Evolutionary conservation across 2,329 filamentous ascomycete species (phyloP).

Genomic region (Aschersonia sp.): DNA sequence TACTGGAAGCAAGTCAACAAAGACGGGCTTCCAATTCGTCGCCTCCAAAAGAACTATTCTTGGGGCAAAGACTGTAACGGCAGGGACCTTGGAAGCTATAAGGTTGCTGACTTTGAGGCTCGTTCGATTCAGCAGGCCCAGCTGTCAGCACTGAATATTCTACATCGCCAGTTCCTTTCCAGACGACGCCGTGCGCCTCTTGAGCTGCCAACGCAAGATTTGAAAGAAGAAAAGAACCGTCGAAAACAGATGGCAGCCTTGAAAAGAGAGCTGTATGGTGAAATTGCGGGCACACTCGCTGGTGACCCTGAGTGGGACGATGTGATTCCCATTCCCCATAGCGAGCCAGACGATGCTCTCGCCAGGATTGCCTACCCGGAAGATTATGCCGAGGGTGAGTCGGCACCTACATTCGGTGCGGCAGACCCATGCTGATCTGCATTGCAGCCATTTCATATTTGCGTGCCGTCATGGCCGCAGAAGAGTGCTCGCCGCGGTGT

Average conservation of each 20-base stretch:
- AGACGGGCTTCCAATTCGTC: slow-evolving; percentile 32
- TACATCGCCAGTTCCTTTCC: slow-evolving; percentile 28
- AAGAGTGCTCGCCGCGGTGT: slow-evolving; percentile 69
- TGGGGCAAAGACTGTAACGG: slow-evolving; percentile 39
- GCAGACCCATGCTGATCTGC: neutral
- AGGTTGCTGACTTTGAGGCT: slow-evolving; percentile 28
- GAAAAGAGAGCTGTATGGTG: slow-evolving; percentile 37
- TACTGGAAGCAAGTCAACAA: slow-evolving; percentile 43
- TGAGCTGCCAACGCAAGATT: slow-evolving; percentile 22
- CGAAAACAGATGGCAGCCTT: slow-evolving; percentile 36
- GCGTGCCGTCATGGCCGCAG: slow-evolving; percentile 78
- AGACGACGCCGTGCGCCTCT: slow-evolving; percentile 17
- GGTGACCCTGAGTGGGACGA: slow-evolving; percentile 71
- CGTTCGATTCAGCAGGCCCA: slow-evolving; percentile 25
- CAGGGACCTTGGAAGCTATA: slow-evolving; percentile 32
- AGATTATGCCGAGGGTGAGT: slow-evolving; percentile 67
- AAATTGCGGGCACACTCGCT: slow-evolving; percentile 28
- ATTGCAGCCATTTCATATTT: slow-evolving; percentile 74
- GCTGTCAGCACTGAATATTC: slow-evolving; percentile 26
- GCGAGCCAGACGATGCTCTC: slow-evolving; percentile 72
- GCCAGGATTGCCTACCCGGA: slow-evolving; percentile 87
- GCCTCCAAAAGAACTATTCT: slow-evolving; percentile 21
- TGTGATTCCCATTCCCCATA: slow-evolving; percentile 66
- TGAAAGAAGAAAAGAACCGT: slow-evolving; percentile 30
- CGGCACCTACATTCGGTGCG: neutral